phyloP scores from a whole-genome alignment of 202 grass and related monocot genomes.

The Cymbopogon flexuosus region DNA sequence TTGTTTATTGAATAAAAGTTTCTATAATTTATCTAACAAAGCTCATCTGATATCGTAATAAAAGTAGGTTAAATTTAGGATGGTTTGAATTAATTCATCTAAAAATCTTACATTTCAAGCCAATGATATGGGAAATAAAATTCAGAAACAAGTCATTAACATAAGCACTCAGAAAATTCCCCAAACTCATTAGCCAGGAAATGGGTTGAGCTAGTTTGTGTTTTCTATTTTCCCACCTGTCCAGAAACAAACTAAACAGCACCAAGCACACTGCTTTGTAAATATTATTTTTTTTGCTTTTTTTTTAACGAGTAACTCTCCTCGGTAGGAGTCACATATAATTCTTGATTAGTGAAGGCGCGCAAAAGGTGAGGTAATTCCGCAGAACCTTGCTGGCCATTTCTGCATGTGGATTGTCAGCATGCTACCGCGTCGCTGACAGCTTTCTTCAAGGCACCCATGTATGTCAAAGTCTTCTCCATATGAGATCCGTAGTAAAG shows the following conservation, averaged over 20 bases:
- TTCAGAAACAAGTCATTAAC: neutral
- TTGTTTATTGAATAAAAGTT: no score
- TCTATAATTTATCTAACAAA: neutral
- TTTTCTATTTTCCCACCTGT: neutral
- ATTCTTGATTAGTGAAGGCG: neutral
- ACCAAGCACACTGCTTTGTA: neutral
- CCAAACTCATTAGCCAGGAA: neutral
- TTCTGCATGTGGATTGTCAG: neutral
- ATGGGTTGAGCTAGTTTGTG: neutral
- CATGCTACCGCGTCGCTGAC: neutral
- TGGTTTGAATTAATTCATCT: neutral
- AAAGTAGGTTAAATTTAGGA: neutral
- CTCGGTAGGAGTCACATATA: neutral
- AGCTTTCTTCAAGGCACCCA: slow-evolving; percentile 49
- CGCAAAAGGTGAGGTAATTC: neutral
- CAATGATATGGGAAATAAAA: neutral
- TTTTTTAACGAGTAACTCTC: no score
- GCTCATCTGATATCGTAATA: no score
- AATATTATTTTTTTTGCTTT: neutral
- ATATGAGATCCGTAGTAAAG: slow-evolving; percentile 67
- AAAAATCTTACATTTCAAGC: neutral
- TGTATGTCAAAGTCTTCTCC: slow-evolving; percentile 49
- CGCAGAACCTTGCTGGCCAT: neutral
- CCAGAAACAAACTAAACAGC: neutral
- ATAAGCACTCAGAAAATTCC: neutral